Evolutionary conservation across 1,139 yeast genomes (phyloP).

Genomic region (Hemisphaericaspora lyxosophila): DNA sequence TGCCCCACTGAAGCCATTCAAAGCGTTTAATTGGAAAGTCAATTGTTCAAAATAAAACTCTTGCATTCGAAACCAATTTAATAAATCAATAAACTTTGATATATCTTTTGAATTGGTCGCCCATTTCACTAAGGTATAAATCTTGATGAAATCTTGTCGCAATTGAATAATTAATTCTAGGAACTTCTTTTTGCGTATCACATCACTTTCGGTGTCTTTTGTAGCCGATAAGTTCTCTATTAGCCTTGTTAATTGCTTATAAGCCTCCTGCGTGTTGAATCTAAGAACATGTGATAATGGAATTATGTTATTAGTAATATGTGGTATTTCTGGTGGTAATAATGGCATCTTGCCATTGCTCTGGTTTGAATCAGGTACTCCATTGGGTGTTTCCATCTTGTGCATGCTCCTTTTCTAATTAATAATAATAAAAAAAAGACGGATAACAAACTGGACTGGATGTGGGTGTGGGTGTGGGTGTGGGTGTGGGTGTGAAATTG

Average conservation of each 20-base stretch:
- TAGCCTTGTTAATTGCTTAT: constrained; percentile 59
- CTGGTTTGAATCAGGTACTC: constrained; percentile 1
- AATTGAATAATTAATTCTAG: constrained; percentile 66
- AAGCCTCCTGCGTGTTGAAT: constrained; percentile 62
- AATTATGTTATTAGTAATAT: constrained; percentile 67
- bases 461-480: no score
- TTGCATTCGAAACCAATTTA: constrained; percentile 78
- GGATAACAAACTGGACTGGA: no score
- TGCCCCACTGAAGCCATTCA: constrained; percentile 75
- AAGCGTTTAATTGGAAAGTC: constrained; percentile 49
- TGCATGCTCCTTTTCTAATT: constrained; percentile 3
- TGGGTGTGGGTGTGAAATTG: no score
- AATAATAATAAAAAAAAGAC: no score
- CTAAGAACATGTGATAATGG: constrained; percentile 61
- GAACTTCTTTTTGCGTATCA: constrained; percentile 63
- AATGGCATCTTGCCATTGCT: constrained; percentile 12
- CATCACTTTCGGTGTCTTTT: constrained; percentile 48
- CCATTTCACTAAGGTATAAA: constrained; percentile 89
- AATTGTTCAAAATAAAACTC: constrained; percentile 71
- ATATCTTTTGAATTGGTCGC: constrained; percentile 70
- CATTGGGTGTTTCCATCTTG: constrained; percentile 6
- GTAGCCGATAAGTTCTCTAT: constrained; percentile 56
- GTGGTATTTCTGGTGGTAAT: constrained; percentile 62
- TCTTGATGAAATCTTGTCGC: constrained; percentile 78
- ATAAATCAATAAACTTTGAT: constrained; percentile 73